Percentiles rank a stretch among this genome's conserved stretches.
These are phyloP conservation scores for Cordyceps farinosa DNA, from an alignment of 2,329 filamentous ascomycete genomes.

Conservation along the genomic window DNA sequence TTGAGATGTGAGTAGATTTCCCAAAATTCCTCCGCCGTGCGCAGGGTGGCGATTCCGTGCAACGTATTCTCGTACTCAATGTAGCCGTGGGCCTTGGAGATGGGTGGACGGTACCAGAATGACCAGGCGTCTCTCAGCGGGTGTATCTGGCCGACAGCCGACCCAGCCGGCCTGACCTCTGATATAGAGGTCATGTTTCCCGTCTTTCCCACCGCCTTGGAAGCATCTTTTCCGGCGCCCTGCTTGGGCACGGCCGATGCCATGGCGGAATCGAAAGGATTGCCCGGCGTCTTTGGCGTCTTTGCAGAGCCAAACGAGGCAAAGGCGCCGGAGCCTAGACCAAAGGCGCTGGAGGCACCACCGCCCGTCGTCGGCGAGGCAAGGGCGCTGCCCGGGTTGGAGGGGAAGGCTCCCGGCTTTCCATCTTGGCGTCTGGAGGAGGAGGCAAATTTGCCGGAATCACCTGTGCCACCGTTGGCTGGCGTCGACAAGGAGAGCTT, in stretches of 20 bases:
- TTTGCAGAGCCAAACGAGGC: conserved; percentile 80
- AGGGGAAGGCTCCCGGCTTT: conserved; percentile 73
- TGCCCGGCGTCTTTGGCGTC: conserved; percentile 80
- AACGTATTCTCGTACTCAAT: conserved; percentile 96
- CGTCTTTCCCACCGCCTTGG: conserved; percentile 29
- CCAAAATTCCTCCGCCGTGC: conserved; percentile 88
- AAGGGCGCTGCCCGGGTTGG: conserved; percentile 65
- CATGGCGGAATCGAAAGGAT: conserved; percentile 73
- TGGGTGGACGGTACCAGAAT: conserved; percentile 95
- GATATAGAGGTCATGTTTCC: conserved; percentile 44
- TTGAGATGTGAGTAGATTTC: conserved; percentile 84
- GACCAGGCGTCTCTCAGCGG: conserved; percentile 85
- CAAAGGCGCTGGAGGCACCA: conserved; percentile 83
- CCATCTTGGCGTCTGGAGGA: conserved; percentile 74
- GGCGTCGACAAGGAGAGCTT: conserved; percentile 88
- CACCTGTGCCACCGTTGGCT: conserved; percentile 53
- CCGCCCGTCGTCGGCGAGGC: conserved; percentile 64
- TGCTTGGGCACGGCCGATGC: conserved; percentile 38
- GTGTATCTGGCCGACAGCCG: conserved; percentile 41
- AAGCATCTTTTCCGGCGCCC: conserved; percentile 30
- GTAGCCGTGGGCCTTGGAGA: conserved; percentile 84
- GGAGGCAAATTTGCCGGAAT: conserved; percentile 58
- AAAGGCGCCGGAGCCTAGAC: conserved; percentile 90
- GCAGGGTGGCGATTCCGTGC: conserved; percentile 77
- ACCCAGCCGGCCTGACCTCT: conserved; percentile 35